Conservation (phyloP, 2,329 filamentous ascomycete genomes). For the Escovopsis weberi region DNA sequence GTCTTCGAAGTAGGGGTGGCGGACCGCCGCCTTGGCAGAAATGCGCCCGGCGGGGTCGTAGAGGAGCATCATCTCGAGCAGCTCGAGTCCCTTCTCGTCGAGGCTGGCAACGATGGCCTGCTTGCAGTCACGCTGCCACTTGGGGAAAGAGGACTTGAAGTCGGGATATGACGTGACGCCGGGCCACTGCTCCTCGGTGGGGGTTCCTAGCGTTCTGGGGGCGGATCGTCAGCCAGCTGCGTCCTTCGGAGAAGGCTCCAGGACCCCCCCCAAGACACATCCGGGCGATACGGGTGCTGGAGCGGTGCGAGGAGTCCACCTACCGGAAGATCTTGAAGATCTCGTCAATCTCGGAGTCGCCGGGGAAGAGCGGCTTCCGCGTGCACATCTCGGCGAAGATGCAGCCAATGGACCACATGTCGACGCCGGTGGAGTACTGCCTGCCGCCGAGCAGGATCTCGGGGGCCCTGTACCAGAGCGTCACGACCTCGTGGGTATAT, state of each 20-base stretch:
- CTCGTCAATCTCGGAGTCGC: conserved; percentile 53
- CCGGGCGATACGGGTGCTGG: neutral
- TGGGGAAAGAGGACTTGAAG: conserved; percentile 84
- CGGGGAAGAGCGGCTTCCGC: conserved; percentile 80
- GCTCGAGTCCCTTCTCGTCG: conserved; percentile 55
- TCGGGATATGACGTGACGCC: conserved; percentile 91
- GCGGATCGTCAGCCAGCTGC: neutral
- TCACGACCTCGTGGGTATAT: conserved; percentile 92
- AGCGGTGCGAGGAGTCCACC: conserved; percentile 12
- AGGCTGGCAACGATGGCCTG: conserved; percentile 55
- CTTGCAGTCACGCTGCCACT: conserved; percentile 63
- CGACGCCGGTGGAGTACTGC: conserved; percentile 85
- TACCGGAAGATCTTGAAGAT: conserved; percentile 55
- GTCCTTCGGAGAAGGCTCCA: neutral
- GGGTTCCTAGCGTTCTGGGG: conserved; percentile 61
- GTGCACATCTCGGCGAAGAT: conserved; percentile 98
- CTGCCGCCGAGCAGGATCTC: conserved; percentile 83
- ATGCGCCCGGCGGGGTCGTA: conserved; percentile 81
- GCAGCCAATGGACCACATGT: conserved; percentile 92
- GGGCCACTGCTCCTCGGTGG: conserved; percentile 69
- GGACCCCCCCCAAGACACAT: no score
- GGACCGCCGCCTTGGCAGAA: conserved; percentile 75
- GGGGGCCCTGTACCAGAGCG: conserved; percentile 81
- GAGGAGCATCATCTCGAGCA: conserved; percentile 57
- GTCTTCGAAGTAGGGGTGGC: conserved; percentile 65